These are phyloP conservation scores for Flueggea neowawraea DNA, from an alignment of 441 rosid species.

Conservation along the genomic window DNA sequence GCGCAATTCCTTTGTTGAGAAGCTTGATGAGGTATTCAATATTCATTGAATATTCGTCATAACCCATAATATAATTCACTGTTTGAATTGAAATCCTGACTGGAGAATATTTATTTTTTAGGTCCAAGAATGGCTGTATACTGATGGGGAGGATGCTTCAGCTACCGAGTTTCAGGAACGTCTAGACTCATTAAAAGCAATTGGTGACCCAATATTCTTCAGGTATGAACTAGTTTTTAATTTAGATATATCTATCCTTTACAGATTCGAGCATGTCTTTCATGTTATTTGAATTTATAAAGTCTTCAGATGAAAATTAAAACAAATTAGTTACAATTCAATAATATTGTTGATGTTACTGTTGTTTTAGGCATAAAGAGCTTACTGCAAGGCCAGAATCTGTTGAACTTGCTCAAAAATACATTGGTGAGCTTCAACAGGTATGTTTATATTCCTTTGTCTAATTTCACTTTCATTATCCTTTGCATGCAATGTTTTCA, in stretches of 20 bases:
- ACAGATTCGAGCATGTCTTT: not conserved
- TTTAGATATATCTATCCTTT: not conserved
- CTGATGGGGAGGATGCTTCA: constrained; percentile 92
- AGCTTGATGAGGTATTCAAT: constrained; percentile 78
- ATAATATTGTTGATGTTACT: not conserved
- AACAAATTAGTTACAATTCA: too few relatives aligned
- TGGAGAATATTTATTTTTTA: constrained; percentile 21
- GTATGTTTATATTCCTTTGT: constrained; percentile 24
- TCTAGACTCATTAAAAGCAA: constrained; percentile 66
- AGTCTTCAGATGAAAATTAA: not conserved
- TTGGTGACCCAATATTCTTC: constrained; percentile 80
- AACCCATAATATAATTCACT: not conserved
- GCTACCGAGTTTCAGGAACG: constrained; percentile 70
- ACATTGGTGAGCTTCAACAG: constrained; percentile 68
- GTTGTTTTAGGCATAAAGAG: constrained; percentile 61
- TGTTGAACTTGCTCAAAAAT: constrained; percentile 51
- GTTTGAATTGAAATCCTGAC: not conserved
- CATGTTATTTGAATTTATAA: not conserved
- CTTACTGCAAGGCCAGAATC: constrained; percentile 83
- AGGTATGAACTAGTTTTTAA: constrained; percentile 39
- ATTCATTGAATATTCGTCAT: too few relatives aligned
- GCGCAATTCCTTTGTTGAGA: constrained; percentile 72
- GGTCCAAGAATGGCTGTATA: constrained; percentile 99
- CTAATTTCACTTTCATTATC: not conserved
- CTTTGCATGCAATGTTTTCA: not conserved